A percentile compares a stretch with the other conserved stretches of the same genome.
phyloP scores from a whole-genome alignment of 2,329 filamentous ascomycete genomes.

The Gaeumannomyces sp. region DNA sequence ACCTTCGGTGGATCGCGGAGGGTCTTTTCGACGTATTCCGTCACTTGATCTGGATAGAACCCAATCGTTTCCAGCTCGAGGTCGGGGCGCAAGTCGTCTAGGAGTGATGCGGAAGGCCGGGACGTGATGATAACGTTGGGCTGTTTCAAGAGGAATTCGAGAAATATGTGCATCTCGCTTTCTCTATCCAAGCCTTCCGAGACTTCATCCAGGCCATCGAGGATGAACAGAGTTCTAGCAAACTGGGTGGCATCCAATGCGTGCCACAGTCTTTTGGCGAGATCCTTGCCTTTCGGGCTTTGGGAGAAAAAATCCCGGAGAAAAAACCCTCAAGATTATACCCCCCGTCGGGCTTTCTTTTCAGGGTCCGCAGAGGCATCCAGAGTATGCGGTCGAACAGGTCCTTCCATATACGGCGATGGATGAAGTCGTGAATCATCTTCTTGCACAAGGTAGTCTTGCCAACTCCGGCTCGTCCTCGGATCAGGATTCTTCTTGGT shows the following conservation, averaged over 20 bases:
- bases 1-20: conserved; percentile 13
- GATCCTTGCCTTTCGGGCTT: conserved; percentile 11
- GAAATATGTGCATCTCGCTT: conserved; percentile 17
- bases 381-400: conserved; percentile 32
- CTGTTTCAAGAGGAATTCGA: conserved; percentile 25
- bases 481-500: conserved; percentile 28
- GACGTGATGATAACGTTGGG: conserved; percentile 34
- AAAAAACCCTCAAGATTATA: conserved; percentile 23
- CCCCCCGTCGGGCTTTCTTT: conserved; percentile 12
- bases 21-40: conserved; percentile 23
- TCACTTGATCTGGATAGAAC: conserved; percentile 30
- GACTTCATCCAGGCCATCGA: conserved; percentile 39
- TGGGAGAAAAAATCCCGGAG: conserved; percentile 23
- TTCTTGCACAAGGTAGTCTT: conserved; percentile 38
- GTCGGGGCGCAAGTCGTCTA: conserved; percentile 18
- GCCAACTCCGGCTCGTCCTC: conserved; percentile 30
- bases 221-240: conserved; percentile 29
- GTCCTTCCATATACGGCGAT: conserved; percentile 19
- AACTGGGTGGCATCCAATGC: conserved; percentile 6
- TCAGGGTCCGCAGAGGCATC: conserved; percentile 32
- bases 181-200: conserved; percentile 16
- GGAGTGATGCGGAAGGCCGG: conserved; percentile 23
- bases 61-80: conserved; percentile 35
- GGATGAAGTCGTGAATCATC: conserved; percentile 28
- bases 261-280: conserved; percentile 14